These are phyloP conservation scores for Pleurotus giganteus DNA, from an alignment of 768 basidiomycete genomes.

Conservation along the genomic window DNA sequence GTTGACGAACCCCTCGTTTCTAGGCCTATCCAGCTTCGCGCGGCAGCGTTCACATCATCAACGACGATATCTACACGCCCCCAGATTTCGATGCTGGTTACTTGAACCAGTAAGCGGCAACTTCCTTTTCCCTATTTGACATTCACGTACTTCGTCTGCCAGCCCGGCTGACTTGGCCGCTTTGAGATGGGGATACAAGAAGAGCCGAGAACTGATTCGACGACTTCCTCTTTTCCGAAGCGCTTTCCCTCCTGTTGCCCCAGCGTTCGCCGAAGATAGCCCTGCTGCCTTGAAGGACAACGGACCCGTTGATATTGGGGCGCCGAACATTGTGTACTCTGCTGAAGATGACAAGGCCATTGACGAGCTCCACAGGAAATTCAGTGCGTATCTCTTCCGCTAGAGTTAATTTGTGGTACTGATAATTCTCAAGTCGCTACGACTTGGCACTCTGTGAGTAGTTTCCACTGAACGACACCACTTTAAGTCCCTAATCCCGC, in stretches of 20 bases:
- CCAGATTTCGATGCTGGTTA: constrained; percentile 31
- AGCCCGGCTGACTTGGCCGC: constrained; percentile 23
- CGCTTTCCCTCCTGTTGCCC: constrained; percentile 15
- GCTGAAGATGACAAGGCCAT: constrained; percentile 23
- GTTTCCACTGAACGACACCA: neutral
- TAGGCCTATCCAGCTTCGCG: constrained; percentile 32
- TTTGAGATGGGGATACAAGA: constrained; percentile 37
- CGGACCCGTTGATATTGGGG: constrained; percentile 16
- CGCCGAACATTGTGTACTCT: constrained; percentile 20
- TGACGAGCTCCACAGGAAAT: constrained; percentile 15
- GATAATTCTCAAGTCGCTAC: constrained; percentile 13
- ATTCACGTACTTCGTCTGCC: neutral
- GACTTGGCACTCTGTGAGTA: constrained; percentile 24
- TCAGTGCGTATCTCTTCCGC: constrained; percentile 13
- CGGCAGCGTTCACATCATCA: constrained; percentile 35
- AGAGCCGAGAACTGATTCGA: constrained; percentile 34
- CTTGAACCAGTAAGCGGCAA: constrained; percentile 24
- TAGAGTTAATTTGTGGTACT: neutral
- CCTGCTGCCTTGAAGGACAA: constrained; percentile 8
- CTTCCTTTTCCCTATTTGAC: neutral
- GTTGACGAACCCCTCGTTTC: neutral
- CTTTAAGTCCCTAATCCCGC: neutral
- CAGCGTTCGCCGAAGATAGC: constrained; percentile 15
- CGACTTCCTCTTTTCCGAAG: constrained; percentile 31
- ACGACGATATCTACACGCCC: constrained; percentile 24